Conservation (phyloP, 2,329 filamentous ascomycete genomes). For the Fusarium decemcellulare region DNA sequence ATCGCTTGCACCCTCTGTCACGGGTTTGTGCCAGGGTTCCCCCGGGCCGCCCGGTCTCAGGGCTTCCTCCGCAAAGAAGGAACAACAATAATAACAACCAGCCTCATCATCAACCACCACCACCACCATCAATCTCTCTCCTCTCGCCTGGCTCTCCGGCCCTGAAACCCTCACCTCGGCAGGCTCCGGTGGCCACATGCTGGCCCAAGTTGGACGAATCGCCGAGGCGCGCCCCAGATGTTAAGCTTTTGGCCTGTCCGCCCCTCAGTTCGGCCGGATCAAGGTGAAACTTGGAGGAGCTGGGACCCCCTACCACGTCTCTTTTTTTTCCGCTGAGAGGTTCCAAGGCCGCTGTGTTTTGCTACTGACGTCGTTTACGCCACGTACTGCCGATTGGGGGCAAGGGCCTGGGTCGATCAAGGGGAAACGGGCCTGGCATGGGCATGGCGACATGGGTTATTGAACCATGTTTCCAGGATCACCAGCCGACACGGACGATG, state of each 20-base stretch:
- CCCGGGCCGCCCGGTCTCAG: slow-evolving; percentile 38
- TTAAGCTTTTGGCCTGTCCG: slow-evolving; percentile 35
- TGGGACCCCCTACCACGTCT: slow-evolving; percentile 13
- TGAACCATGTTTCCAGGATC: slow-evolving; percentile 28
- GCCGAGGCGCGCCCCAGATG: slow-evolving; percentile 25
- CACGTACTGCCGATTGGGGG: slow-evolving; percentile 40
- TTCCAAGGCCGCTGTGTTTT: slow-evolving; percentile 17
- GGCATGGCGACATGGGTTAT: slow-evolving; percentile 28
- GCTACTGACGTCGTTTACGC: slow-evolving; percentile 42
- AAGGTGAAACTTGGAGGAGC: slow-evolving; percentile 32
- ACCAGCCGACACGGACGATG: slow-evolving; percentile 33
- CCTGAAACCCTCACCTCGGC: slow-evolving; percentile 25
- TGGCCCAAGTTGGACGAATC: slow-evolving; percentile 31
- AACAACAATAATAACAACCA: slow-evolving; percentile 23
- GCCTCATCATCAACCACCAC: slow-evolving; percentile 27
- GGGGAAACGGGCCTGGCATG: slow-evolving; percentile 36
- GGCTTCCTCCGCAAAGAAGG: slow-evolving; percentile 34
- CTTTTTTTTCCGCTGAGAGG: slow-evolving; percentile 2
- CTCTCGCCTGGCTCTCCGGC: slow-evolving; percentile 3
- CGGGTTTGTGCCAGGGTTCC: slow-evolving; percentile 35
- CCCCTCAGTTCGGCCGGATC: slow-evolving; percentile 34
- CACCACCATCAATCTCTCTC: slow-evolving; percentile 15
- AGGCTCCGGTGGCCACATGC: slow-evolving; percentile 35
- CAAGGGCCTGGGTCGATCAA: slow-evolving; percentile 42
- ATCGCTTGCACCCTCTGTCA: slow-evolving; percentile 35